These are phyloP conservation scores for Immersiella caudata DNA, from an alignment of 495 filamentous ascomycete species.

Conservation along the genomic window DNA sequence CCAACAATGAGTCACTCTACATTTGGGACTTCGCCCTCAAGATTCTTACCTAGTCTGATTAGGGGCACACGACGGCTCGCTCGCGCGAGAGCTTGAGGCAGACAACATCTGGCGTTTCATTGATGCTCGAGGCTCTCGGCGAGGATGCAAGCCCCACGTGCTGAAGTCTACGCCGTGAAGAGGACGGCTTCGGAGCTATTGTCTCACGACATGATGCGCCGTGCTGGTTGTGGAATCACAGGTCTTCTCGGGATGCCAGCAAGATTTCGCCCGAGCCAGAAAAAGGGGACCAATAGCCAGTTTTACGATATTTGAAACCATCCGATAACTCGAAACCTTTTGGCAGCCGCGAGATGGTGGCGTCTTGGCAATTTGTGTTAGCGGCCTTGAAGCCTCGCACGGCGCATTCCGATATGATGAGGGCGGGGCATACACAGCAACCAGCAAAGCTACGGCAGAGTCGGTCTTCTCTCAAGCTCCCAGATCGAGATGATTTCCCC, in stretches of 20 bases:
- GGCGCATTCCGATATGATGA: neutral
- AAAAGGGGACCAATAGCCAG: neutral
- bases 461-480: no score
- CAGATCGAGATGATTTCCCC: neutral
- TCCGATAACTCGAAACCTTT: neutral
- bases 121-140: constrained; percentile 5
- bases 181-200: neutral
- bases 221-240: neutral
- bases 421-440: neutral
- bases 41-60: neutral
- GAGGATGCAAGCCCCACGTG: constrained; percentile 15
- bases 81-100: neutral
- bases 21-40: neutral
- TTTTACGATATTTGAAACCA: constrained; percentile 3
- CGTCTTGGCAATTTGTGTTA: constrained; percentile 14
- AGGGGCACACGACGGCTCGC: neutral
- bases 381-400: neutral
- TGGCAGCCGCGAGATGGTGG: neutral
- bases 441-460: neutral
- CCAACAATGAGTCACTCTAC: neutral
- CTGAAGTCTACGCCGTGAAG: constrained; percentile 1
- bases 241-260: neutral
- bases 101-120: constrained; percentile 9
- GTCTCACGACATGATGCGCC: neutral
- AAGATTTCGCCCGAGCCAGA: neutral